Evolutionary conservation across 768 basidiomycete genomes (phyloP), one percentile per base, ranked within the genome.

Genomic region (Tylopilus cervinicoccineus): DNA sequence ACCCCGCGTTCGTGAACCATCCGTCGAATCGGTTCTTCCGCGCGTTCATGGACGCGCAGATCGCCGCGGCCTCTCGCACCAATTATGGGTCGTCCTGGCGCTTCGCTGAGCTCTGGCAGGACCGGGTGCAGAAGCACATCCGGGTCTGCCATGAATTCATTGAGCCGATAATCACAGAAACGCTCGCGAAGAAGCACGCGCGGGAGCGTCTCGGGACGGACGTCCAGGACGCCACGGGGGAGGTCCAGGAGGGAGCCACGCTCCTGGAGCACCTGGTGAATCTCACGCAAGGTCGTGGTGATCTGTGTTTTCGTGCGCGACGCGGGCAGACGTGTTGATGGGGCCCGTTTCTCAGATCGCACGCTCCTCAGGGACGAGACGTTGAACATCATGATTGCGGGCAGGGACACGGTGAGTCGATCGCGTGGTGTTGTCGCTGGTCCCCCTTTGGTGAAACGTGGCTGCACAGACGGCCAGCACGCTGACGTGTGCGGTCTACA

Each of bases 191-290:
- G 63, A 67, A 71, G 42, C 45, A 56, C 26, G 50, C 48, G 16
- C 49, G 54, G 34, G 53, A 37, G 46, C 40, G 38, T 12, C 50
- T 47, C 7, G 54, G 50, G 16, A 9, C 45, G 11, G 46, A 40
- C 16, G 38, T n/a, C 24, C 32, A 55, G 17, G 47, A 51, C 8
- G 47, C 19, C 27, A 62, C 62, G 23, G 58, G 48, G 32, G 70
- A 61, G 40, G 60, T 67, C 49, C 36, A 57, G 50, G 76, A 78
- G 40, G 70, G 67, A 2, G 72, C 72, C 46, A 77, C 70, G 1
- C 60, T 80, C 20, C 59, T 81, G 54, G 76, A 78, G 45, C 76
- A 80, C 62, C 56, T 83, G 51, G 72, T 80, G n/a, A 71, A 73
- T 29, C 72, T 71, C 31, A 82, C 79, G 2, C 70, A 80, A 56